A percentile compares a stretch with the other conserved stretches of the same genome.
These are phyloP conservation scores for Pharus latifolius DNA, from an alignment of 176 grass and related monocot species.

Conservation along the genomic window DNA sequence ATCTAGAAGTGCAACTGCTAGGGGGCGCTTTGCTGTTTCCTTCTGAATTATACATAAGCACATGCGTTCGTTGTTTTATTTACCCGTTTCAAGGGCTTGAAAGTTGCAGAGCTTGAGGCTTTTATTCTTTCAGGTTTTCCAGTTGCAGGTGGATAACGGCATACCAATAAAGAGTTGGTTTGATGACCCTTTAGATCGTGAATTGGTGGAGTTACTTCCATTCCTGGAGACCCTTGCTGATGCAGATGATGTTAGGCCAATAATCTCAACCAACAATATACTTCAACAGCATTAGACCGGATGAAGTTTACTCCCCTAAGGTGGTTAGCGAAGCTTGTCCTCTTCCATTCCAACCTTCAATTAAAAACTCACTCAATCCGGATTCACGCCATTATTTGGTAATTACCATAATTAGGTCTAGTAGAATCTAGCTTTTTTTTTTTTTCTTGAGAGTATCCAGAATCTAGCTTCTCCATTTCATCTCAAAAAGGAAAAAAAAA, in stretches of 20 bases:
- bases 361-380: neutral
- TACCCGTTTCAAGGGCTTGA: neutral
- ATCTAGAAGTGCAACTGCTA: neutral
- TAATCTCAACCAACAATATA: slow-evolving; percentile 35
- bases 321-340: neutral
- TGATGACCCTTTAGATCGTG: slow-evolving; percentile 44
- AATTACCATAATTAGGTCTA: too few relatives aligned
- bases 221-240: slow-evolving; percentile 51
- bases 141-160: slow-evolving; percentile 51
- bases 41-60: neutral
- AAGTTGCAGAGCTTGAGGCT: neutral
- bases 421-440: neutral
- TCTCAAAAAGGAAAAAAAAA: too few relatives aligned
- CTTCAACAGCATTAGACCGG: neutral
- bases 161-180: slow-evolving; percentile 70
- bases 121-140: slow-evolving; percentile 30
- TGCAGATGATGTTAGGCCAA: slow-evolving; percentile 47
- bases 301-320: too few relatives aligned
- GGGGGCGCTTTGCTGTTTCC: neutral
- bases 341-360: neutral
- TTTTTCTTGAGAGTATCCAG: too few relatives aligned
- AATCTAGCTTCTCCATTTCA: too few relatives aligned
- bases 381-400: neutral
- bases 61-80: neutral
- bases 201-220: slow-evolving; percentile 41